phyloP scores from a whole-genome alignment of 2,329 filamentous ascomycete genomes.

The Pseudocercospora macadamiae region DNA sequence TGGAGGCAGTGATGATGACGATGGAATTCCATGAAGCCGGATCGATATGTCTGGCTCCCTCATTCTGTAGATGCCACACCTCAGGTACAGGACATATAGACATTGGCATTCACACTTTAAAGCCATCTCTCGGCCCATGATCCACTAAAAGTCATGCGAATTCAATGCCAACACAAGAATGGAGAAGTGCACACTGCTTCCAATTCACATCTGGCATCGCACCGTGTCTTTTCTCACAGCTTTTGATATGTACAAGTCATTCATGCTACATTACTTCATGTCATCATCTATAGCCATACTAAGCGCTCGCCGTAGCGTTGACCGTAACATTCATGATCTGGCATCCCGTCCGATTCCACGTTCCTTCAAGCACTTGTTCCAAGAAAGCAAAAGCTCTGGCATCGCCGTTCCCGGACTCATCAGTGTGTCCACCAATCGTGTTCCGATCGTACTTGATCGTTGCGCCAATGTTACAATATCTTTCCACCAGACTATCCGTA shows the following conservation, averaged over 20 bases:
- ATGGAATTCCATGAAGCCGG: conserved; percentile 34
- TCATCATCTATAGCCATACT: not conserved
- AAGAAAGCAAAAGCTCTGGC: conserved; percentile 37
- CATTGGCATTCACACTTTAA: too few relatives aligned
- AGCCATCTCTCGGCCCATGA: too few relatives aligned
- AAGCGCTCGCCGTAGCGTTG: not conserved
- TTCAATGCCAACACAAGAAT: too few relatives aligned
- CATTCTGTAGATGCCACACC: too few relatives aligned
- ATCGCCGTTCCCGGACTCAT: conserved; percentile 41
- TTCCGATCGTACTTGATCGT: conserved; percentile 52
- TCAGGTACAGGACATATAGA: too few relatives aligned
- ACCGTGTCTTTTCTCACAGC: too few relatives aligned
- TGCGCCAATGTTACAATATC: conserved; percentile 47
- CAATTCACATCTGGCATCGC: too few relatives aligned
- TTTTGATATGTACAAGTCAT: not conserved
- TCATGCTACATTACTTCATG: not conserved
- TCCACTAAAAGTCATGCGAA: too few relatives aligned
- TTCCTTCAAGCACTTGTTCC: conserved; percentile 28
- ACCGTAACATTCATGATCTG: conserved; percentile 33
- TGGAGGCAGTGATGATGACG: conserved; percentile 54
- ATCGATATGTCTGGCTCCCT: too few relatives aligned
- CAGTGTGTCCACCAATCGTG: conserved; percentile 45
- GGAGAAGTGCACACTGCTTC: too few relatives aligned
- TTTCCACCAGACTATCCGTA: conserved; percentile 48
- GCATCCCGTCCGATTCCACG: conserved; percentile 31